phyloP scores from a whole-genome alignment of 2,329 filamentous ascomycete species.

The Torrubiellomyces zombiae region DNA sequence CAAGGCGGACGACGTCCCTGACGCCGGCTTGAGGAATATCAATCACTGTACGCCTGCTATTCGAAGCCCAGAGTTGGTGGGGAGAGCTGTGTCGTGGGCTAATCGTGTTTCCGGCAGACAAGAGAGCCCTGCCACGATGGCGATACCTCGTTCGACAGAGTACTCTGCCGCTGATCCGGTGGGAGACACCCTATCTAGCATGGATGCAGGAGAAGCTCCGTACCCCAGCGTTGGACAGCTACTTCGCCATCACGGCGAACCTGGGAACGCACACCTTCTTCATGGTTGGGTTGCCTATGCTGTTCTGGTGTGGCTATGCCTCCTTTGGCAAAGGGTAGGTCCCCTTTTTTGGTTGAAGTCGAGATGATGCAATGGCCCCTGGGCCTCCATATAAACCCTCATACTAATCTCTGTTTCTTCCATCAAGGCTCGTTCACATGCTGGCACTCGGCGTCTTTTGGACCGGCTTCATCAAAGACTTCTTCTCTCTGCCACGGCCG shows the following conservation, averaged over 20 bases:
- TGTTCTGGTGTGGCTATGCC: constrained; percentile 91
- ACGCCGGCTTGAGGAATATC: constrained; percentile 66
- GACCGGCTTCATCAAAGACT: constrained; percentile 87
- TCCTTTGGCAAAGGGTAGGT: constrained; percentile 73
- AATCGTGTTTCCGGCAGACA: constrained; percentile 39
- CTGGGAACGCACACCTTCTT: constrained; percentile 97
- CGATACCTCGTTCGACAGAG: constrained; percentile 69
- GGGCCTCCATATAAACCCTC: no score
- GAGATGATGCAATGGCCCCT: no score
- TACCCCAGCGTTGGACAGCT: constrained; percentile 75
- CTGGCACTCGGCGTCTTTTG: constrained; percentile 67
- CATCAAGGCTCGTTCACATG: constrained; percentile 49
- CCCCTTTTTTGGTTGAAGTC: no score
- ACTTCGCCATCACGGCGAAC: constrained; percentile 94
- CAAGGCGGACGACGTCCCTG: constrained; percentile 19
- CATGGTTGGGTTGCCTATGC: constrained; percentile 84
- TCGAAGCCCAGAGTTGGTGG: no score
- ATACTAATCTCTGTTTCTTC: constrained; percentile 1
- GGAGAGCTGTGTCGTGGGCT: constrained; percentile 3
- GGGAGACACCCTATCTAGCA: constrained; percentile 90
- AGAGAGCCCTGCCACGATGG: constrained; percentile 70
- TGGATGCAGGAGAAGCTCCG: constrained; percentile 67
- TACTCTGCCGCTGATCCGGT: constrained; percentile 73
- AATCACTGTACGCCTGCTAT: constrained; percentile 59
- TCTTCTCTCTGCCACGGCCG: constrained; percentile 81